These are phyloP conservation scores for Hypomontagnella monticulosa DNA, from an alignment of 495 filamentous ascomycete species.

Conservation along the genomic window DNA sequence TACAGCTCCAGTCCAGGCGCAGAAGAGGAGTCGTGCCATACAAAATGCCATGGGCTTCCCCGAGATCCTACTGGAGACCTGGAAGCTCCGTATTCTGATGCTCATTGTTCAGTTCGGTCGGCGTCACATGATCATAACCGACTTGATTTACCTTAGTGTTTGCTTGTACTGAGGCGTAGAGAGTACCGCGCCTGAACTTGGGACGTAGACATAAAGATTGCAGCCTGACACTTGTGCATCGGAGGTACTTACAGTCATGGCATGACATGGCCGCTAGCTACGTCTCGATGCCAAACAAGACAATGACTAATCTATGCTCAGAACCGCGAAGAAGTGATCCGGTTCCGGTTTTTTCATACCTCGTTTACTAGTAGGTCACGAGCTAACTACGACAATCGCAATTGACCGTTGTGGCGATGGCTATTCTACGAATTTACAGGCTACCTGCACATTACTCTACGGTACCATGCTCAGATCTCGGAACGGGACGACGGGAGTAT, in stretches of 20 bases:
- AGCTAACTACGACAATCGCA: conserved; percentile 30
- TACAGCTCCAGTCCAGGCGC: conserved; percentile 21
- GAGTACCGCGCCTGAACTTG: conserved; percentile 26
- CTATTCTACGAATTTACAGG: conserved; percentile 12
- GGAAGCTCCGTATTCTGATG: conserved; percentile 21
- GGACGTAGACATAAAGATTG: conserved; percentile 37
- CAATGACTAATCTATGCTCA: conserved; percentile 25
- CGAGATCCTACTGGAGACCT: conserved; percentile 37
- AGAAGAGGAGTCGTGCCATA: conserved; percentile 27
- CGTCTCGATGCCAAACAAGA: conserved; percentile 37
- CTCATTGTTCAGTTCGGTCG: conserved; percentile 18
- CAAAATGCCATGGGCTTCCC: conserved; percentile 38
- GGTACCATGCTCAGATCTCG: conserved; percentile 43
- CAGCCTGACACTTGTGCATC: conserved; percentile 37
- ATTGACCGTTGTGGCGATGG: conserved; percentile 20
- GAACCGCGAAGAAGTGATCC: conserved; percentile 27
- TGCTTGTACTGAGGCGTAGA: conserved; percentile 29
- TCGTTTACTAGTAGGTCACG: conserved; percentile 36
- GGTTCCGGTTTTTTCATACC: conserved; percentile 15
- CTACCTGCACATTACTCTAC: conserved; percentile 24
- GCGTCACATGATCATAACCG: conserved; percentile 36
- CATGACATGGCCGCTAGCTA: conserved; percentile 33
- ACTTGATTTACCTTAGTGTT: neutral
- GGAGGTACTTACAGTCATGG: conserved; percentile 30
- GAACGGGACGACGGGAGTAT: conserved; percentile 42